Base-by-base conservation (phyloP, 345 rosid genomes). In the Angophora floribunda region DNA sequence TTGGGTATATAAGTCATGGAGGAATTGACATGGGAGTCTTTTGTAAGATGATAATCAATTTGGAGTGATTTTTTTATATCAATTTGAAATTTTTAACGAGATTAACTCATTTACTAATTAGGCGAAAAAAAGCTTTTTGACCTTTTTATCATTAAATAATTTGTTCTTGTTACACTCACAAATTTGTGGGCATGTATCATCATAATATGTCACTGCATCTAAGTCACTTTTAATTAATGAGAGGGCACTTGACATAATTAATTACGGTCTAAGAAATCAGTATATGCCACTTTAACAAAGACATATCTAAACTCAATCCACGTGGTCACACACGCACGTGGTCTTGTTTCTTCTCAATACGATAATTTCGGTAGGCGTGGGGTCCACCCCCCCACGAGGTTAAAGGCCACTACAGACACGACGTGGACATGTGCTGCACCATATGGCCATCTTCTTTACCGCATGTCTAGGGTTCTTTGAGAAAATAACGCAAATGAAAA, bases 81-180 rank as follows among this genome's bases (percentile, higher is more conserved):
- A 7, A 0, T 9, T 36, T 36, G 1, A 15, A 2, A 1, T 8
- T 70, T 17, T 5, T 17, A 4, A 63, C 30, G 41, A 13, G 0
- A 63, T 63, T 16, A 13, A 63, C 5, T 9, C 36, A 1, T 13
- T n/a, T 63, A 2, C 41, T 13, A 63, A 36, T 0, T 9, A 19
- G 5, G 47, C 1, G 41, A 9, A 2, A 47, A 70, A 70, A 17
- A 17, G 80, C 47, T 9, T 41, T 19, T 36, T 17, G 24, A 36
- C 47, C 47, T 36, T 36, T 19, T 19, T 13, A 75, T 3, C 26
- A 75, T 9, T 70, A 36, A 9, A 36, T 70, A 70, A 36, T 36
- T 17, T 36, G 6, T 19, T 70, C 82, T 70, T 7, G 4, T 36
- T 41, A 17, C 5, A 17, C 47, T 9, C 17, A 4, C 1, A 19